Percentiles rank a stretch among this genome's conserved stretches.
Conservation (phyloP, 495 filamentous ascomycete species). For the Tetracladium marchalianum region DNA sequence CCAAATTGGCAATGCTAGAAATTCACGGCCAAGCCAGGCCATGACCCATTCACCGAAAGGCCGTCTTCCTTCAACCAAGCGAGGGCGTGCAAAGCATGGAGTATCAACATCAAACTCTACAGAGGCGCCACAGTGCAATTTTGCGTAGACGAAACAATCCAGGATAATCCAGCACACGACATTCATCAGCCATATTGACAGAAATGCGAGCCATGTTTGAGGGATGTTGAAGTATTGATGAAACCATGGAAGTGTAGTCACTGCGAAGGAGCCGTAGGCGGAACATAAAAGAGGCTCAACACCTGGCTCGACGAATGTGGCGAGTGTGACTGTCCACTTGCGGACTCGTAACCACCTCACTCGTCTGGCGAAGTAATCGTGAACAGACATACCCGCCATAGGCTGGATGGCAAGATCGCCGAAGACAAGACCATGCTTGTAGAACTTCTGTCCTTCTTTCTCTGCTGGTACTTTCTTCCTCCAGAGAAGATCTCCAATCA, state of each 20-base stretch:
- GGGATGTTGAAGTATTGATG: slow-evolving; percentile 42
- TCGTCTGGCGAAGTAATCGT: slow-evolving; percentile 71
- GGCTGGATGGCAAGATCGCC: slow-evolving; percentile 88
- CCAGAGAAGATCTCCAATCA: slow-evolving; percentile 91
- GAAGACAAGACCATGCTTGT: slow-evolving; percentile 74
- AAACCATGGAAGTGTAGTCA: slow-evolving; percentile 63
- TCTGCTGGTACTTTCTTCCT: slow-evolving; percentile 41
- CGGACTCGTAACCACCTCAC: slow-evolving; percentile 87
- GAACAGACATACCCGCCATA: slow-evolving; percentile 68
- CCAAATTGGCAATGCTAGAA: slow-evolving; percentile 82
- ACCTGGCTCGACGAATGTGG: slow-evolving; percentile 89
- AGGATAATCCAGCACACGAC: slow-evolving; percentile 61
- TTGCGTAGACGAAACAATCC: slow-evolving; percentile 64
- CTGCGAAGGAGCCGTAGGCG: slow-evolving; percentile 64
- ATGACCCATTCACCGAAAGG: slow-evolving; percentile 61
- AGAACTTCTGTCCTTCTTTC: slow-evolving; percentile 40
- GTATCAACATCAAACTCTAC: slow-evolving; percentile 66
- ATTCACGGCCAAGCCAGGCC: slow-evolving; percentile 80
- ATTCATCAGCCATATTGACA: slow-evolving; percentile 50
- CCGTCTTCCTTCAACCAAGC: slow-evolving; percentile 32
- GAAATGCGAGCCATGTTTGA: slow-evolving; percentile 61
- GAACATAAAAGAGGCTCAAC: slow-evolving; percentile 85
- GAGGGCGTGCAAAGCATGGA: slow-evolving; percentile 56
- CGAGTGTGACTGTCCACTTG: slow-evolving; percentile 84
- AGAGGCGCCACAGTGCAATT: slow-evolving; percentile 58